Evolutionary conservation across 2,329 filamentous ascomycete genomes (phyloP).

Genomic region (Diaporthe sp.): DNA sequence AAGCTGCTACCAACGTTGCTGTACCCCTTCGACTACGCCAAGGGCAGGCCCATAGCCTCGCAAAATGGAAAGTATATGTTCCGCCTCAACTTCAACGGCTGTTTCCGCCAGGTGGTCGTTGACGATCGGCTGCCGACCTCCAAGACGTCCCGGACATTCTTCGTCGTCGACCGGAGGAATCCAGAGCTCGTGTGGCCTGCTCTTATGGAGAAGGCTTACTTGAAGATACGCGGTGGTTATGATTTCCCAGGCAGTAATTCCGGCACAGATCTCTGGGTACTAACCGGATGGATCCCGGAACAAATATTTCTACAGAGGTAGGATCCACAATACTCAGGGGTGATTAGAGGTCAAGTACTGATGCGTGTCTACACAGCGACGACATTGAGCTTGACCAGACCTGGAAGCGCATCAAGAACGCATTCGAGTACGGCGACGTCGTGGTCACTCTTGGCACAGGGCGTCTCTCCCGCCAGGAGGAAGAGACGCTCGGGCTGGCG

Average conservation of each 20-base stretch:
- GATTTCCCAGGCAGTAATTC: constrained; percentile 99
- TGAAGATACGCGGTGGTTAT: constrained; percentile 95
- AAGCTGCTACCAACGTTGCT: constrained; percentile 81
- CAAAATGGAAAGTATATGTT: constrained; percentile 90
- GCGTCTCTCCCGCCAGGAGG: constrained; percentile 81
- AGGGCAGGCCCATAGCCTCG: constrained; percentile 73
- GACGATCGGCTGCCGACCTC: constrained; percentile 90
- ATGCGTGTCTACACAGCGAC: constrained; percentile 66
- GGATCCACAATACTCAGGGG: background rate
- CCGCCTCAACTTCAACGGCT: constrained; percentile 96
- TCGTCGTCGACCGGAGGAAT: constrained; percentile 89
- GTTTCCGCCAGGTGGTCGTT: constrained; percentile 86
- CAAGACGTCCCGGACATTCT: constrained; percentile 80
- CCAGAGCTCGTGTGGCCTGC: constrained; percentile 91
- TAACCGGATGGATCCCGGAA: constrained; percentile 97
- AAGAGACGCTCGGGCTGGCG: constrained; percentile 84
- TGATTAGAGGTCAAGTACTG: background rate
- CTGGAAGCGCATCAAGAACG: constrained; percentile 82
- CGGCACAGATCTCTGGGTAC: constrained; percentile 90
- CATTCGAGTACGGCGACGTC: constrained; percentile 84
- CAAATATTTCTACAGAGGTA: constrained; percentile 90
- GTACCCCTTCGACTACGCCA: constrained; percentile 78
- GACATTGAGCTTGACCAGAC: constrained; percentile 82
- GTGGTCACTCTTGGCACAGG: constrained; percentile 93
- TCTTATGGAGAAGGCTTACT: constrained; percentile 93